phyloP scores from a whole-genome alignment of 2,329 filamentous ascomycete genomes.

The Didymella arachidicola region DNA sequence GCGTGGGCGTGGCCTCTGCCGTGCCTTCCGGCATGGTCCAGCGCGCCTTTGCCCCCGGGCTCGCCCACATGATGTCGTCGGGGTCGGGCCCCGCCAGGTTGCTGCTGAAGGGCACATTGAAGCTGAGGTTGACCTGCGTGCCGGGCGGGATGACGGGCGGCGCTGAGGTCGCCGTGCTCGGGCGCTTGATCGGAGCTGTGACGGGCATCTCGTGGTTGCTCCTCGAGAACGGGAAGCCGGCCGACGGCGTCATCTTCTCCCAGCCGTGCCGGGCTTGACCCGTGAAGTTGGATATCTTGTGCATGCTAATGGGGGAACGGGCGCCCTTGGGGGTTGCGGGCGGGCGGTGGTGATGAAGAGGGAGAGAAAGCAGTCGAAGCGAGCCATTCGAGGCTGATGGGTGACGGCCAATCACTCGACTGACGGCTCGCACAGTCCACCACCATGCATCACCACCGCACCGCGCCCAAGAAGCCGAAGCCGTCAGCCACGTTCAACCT shows the following conservation, averaged over 20 bases:
- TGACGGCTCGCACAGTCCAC: conserved; percentile 14
- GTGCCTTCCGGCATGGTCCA: conserved; percentile 94
- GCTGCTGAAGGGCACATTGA: conserved; percentile 96
- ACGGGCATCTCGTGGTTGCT: conserved; percentile 64
- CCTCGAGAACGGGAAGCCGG: conserved; percentile 68
- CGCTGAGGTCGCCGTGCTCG: conserved; percentile 53
- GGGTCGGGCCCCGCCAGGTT: conserved; percentile 91
- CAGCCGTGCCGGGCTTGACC: conserved; percentile 71
- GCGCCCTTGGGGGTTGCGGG: conserved; percentile 41
- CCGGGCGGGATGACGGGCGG: conserved; percentile 75
- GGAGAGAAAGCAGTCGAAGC: conserved; percentile 31
- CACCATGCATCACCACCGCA: conserved; percentile 9
- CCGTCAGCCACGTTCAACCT: background rate
- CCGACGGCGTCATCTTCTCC: conserved; percentile 70
- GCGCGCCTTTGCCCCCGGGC: conserved; percentile 81
- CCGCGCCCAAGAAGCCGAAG: conserved; percentile 11
- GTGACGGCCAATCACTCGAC: conserved; percentile 11
- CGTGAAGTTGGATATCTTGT: conserved; percentile 74
- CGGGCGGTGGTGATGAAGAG: conserved; percentile 33
- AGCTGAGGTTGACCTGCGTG: conserved; percentile 86
- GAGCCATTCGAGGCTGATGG: conserved; percentile 29
- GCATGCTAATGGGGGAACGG: conserved; percentile 58
- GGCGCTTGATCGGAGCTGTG: conserved; percentile 64
- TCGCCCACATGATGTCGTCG: conserved; percentile 94
- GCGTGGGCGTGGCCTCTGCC: conserved; percentile 81